Base-by-base conservation (phyloP, 2,329 filamentous ascomycete species). In the Colletotrichum lini region DNA sequence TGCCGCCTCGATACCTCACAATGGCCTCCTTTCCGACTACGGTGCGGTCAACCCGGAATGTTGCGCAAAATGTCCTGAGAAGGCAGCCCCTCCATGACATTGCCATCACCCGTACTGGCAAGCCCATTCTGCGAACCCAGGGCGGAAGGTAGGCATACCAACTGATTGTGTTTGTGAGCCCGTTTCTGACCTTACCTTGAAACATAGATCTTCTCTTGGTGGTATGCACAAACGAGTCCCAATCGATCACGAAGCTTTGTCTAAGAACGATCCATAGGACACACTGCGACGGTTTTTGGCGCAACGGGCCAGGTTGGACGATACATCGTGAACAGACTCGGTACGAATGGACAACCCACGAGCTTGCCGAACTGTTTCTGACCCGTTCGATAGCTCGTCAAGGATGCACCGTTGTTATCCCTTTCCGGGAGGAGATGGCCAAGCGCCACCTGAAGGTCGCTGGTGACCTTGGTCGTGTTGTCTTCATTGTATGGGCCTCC, bases 281-380 rank as follows among this genome's bases (percentile, higher is more conserved):
- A 98, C 85, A 98, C 95, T 74, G 96, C 94, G 73, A 99, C 96
- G 70, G 96, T 99, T 78, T 99, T 99, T 84, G 96, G 96, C 84
- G 96, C 96, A 79, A 98, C 95, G 73, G 96, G 96, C 75, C 96
- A 97, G 82, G 86, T 99, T 67, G 96, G 96, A 80, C 92, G 96
- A 80, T 99, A 99, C 83, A 97, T 99, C 80, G 96, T 99, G 80
- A 98, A 98, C 85, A 90, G 94, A 82, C 89, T 99, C 80, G 95
- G 95, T 88, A 81, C 75, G 83, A 72, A 57, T 54, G 50, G 57
- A 44, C 60, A 67, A 74, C 76, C 79, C 65, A 79, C 74, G 56
- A 50, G 15, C 7, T 21, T 8, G 18, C 9, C 13, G 16, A n/a
- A 18, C n/a, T 56, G 42, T 38, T 49, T 38, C 57, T 50, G 64